Evolutionary conservation across 2,329 filamentous ascomycete species (phyloP).

Genomic region (Botryotinia convoluta): DNA sequence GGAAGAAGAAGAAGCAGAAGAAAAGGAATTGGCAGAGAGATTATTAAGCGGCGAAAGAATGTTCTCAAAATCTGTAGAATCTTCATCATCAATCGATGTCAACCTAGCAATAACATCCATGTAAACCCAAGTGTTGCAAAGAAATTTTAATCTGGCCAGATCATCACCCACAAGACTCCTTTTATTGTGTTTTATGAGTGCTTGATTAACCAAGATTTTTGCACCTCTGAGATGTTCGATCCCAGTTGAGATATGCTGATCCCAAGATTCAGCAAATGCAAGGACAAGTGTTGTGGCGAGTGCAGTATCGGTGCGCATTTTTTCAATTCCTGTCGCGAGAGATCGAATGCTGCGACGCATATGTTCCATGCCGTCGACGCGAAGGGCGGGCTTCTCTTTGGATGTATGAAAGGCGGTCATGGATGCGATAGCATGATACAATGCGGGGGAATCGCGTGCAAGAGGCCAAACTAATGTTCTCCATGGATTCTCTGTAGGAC

Average conservation of each 20-base stretch:
- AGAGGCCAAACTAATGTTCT: conserved; percentile 68
- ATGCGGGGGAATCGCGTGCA: conserved; percentile 59
- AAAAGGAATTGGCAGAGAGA: conserved; percentile 20
- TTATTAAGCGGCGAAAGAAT: conserved; percentile 43
- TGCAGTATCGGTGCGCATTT: conserved; percentile 62
- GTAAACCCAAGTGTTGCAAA: conserved; percentile 72
- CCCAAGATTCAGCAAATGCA: conserved; percentile 70
- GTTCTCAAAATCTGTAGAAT: conserved; percentile 52
- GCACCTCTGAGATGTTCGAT: conserved; percentile 68
- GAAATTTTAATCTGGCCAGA: conserved; percentile 57
- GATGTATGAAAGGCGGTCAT: conserved; percentile 68
- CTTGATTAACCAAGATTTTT: conserved; percentile 59
- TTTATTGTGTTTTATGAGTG: conserved; percentile 48
- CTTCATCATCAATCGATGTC: conserved; percentile 54
- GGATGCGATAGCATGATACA: conserved; percentile 66
- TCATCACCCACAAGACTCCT: conserved; percentile 46
- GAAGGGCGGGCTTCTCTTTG: conserved; percentile 54
- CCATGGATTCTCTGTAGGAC: conserved; percentile 68
- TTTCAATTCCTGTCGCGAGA: conserved; percentile 57
- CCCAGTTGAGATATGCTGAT: conserved; percentile 65
- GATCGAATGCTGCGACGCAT: conserved; percentile 62
- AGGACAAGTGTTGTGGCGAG: conserved; percentile 68
- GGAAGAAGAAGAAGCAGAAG: conserved; percentile 32
- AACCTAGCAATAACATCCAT: conserved; percentile 70
- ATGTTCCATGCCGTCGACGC: conserved; percentile 64